phyloP scores from a whole-genome alignment of 2,329 filamentous ascomycete species.

The Dendryphion nanum region DNA sequence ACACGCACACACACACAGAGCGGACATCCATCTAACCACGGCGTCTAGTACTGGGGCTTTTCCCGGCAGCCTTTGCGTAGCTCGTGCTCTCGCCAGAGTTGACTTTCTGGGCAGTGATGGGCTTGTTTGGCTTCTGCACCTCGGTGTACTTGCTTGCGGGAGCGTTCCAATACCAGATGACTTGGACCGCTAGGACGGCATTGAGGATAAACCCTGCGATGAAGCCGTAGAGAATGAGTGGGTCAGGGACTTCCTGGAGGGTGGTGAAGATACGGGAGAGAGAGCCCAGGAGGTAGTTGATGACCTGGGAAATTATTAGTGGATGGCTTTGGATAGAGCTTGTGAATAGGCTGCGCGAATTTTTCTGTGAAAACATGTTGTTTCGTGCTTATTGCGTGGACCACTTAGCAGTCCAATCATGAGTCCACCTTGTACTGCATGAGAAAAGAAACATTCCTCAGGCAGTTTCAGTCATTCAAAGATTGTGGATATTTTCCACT shows the following conservation, averaged over 20 bases:
- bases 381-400: no score
- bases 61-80: conserved; percentile 4
- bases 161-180: conserved; percentile 94
- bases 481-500: no score
- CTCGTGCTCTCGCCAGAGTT: conserved; percentile 18
- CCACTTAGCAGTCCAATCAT: no score
- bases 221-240: conserved; percentile 93
- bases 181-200: conserved; percentile 79
- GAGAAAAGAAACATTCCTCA: no score
- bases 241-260: conserved; percentile 94
- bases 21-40: conserved; percentile 1
- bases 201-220: conserved; percentile 90
- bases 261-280: conserved; percentile 97
- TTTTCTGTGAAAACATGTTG: neutral
- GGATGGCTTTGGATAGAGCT: neutral
- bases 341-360: neutral
- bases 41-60: conserved; percentile 11
- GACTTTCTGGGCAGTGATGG: conserved; percentile 35
- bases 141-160: conserved; percentile 23
- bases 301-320: conserved; percentile 61
- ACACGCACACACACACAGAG: no score
- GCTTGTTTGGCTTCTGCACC: conserved; percentile 40
- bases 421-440: no score
- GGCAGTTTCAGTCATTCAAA: no score
- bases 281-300: conserved; percentile 94